These are phyloP conservation scores for Phytophthora cryptogea DNA, from an alignment of 352 stramenopile genomes.

Conservation along the genomic window DNA sequence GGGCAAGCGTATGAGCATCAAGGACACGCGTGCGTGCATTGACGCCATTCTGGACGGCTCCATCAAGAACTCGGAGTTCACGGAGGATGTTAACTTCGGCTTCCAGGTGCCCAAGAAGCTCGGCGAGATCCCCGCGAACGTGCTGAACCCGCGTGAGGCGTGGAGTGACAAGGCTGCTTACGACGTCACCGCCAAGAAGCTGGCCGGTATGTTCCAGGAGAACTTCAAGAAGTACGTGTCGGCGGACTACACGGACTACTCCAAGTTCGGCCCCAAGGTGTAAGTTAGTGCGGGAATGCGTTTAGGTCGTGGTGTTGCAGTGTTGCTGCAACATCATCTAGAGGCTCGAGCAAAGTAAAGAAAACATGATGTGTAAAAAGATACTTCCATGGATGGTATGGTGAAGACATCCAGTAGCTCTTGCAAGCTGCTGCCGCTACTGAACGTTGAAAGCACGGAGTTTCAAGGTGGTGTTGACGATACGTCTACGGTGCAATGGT, in stretches of 20 bases:
- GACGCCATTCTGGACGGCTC: constrained; percentile 96
- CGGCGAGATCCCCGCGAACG: constrained; percentile 77
- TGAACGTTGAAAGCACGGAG: no score
- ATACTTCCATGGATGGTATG: no score
- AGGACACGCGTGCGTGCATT: constrained; percentile 95
- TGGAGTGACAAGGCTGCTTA: constrained; percentile 94
- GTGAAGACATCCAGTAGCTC: no score
- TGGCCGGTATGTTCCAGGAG: constrained; percentile 95
- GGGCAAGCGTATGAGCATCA: constrained; percentile 98
- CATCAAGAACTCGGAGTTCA: constrained; percentile 91
- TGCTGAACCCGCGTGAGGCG: constrained; percentile 93
- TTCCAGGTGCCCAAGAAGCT: constrained; percentile 93
- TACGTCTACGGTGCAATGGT: no score
- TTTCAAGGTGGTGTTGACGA: no score
- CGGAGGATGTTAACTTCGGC: constrained; percentile 93
- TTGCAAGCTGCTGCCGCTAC: no score
- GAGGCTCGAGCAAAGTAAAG: constrained; percentile 24
- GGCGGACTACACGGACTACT: constrained; percentile 96
- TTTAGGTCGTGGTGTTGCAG: constrained; percentile 4
- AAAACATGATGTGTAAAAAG: constrained; percentile 19
- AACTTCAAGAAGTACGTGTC: constrained; percentile 98
- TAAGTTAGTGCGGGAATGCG: constrained; percentile 38
- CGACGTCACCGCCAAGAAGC: constrained; percentile 91
- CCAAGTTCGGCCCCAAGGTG: constrained; percentile 91
- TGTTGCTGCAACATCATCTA: constrained; percentile 3